Evolutionary conservation across 768 basidiomycete genomes (phyloP).

Genomic region (Phaffia tasmanica): DNA sequence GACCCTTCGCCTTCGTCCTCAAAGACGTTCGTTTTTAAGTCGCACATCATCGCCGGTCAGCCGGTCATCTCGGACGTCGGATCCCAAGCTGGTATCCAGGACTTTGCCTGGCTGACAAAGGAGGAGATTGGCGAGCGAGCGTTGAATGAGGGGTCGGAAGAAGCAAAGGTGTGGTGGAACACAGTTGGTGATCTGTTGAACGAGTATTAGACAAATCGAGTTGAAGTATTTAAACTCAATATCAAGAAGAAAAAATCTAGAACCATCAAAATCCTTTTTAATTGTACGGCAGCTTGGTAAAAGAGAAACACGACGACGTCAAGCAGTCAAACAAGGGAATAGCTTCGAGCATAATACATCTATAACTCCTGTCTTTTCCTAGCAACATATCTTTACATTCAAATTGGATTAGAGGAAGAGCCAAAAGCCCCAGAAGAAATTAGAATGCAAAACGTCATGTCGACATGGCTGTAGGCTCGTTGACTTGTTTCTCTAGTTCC

Average conservation of each 20-base stretch:
- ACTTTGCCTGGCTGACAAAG: slow-evolving; percentile 91
- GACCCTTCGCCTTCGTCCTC: not conserved
- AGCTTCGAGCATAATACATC: no score
- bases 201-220: not conserved
- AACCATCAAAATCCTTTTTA: no score
- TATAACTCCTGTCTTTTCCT: no score
- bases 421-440: no score
- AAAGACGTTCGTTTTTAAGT: slow-evolving; percentile 90
- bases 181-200: slow-evolving; percentile 17
- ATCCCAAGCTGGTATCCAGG: slow-evolving; percentile 46
- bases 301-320: no score
- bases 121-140: slow-evolving; percentile 69
- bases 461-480: slow-evolving; percentile 24
- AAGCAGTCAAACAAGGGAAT: no score
- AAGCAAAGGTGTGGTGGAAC: slow-evolving; percentile 11
- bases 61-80: slow-evolving; percentile 43
- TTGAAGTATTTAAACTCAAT: not conserved
- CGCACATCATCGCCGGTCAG: slow-evolving; percentile 82
- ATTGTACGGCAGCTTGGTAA: no score
- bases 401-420: no score
- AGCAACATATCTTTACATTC: no score
- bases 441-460: not conserved
- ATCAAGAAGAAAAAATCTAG: no score
- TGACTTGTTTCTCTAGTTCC: slow-evolving; percentile 24
- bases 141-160: slow-evolving; percentile 35